Conservation (phyloP, 1,284 basidiomycete genomes). For the Veloporphyrellus conicus region DNA sequence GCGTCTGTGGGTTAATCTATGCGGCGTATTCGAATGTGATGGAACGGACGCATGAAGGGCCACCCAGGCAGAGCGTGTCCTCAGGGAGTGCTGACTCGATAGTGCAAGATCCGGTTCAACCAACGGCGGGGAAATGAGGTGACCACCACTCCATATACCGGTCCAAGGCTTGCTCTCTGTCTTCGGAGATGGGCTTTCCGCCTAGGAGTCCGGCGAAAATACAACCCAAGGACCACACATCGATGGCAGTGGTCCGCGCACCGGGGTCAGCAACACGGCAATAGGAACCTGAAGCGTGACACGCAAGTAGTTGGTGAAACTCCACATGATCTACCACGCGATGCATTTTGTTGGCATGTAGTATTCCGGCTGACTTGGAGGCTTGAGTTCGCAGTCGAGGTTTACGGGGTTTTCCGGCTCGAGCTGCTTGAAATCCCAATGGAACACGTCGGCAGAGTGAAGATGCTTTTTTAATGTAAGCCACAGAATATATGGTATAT, state of each 20-base stretch:
- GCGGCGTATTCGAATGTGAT: no score
- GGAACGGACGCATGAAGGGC: no score
- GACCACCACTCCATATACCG: no score
- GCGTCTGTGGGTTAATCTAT: no score
- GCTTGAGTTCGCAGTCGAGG: constrained; percentile 94
- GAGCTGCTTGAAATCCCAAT: constrained; percentile 98
- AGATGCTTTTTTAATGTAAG: constrained; percentile 98
- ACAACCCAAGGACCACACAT: no score
- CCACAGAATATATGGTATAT: constrained; percentile 99
- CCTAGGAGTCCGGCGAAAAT: no score
- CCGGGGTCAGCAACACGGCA: constrained; percentile 7
- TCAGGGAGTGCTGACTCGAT: no score
- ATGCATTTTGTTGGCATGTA: constrained; percentile 99
- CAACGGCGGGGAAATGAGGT: no score
- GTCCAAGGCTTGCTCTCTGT: no score
- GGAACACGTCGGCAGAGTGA: constrained; percentile 96
- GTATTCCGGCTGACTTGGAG: constrained; percentile 68
- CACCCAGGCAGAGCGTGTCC: no score
- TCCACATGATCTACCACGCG: constrained; percentile 97
- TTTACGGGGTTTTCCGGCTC: constrained; percentile 96
- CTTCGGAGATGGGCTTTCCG: no score
- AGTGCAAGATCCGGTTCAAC: no score
- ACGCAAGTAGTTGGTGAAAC: constrained; percentile 90
- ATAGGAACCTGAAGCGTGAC: not conserved
- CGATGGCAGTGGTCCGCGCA: constrained; percentile 70